phyloP scores from a whole-genome alignment of 441 rosid genomes.

The Erodium trifolium region DNA sequence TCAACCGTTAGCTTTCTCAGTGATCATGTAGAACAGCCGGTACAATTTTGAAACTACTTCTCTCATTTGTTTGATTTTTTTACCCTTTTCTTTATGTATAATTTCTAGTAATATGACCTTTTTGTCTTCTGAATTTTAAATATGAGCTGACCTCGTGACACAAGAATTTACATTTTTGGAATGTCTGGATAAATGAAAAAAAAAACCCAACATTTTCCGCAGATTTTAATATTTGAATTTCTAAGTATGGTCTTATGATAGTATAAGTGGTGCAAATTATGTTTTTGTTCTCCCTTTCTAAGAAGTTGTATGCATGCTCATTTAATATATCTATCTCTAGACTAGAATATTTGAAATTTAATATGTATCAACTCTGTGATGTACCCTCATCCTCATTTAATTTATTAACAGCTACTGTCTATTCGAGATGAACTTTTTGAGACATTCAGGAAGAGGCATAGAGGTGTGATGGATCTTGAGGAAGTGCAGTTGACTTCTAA shows the following conservation, averaged over 20 bases:
- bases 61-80: background rate
- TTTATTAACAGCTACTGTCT: slow-evolving; percentile 56
- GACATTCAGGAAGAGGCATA: slow-evolving; percentile 86
- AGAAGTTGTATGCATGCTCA: background rate
- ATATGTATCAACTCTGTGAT: background rate
- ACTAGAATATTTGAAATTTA: background rate
- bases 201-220: background rate
- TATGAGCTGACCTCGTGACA: too few species aligned
- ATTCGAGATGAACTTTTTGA: slow-evolving; percentile 93
- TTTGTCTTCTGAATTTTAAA: too few species aligned
- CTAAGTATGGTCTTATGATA: background rate
- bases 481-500: slow-evolving; percentile 81
- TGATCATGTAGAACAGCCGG: slow-evolving; percentile 96
- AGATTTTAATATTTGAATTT: background rate
- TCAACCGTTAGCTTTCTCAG: slow-evolving; percentile 58
- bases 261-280: background rate
- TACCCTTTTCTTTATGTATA: background rate
- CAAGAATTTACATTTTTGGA: slow-evolving; percentile 9
- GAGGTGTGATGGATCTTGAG: slow-evolving; percentile 79
- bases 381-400: slow-evolving; percentile 16
- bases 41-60: slow-evolving; percentile 18
- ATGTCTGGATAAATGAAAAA: background rate
- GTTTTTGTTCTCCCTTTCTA: background rate
- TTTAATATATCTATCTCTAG: background rate
- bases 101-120: too few species aligned